Conservation (phyloP, 2,329 filamentous ascomycete genomes). For the Microdochium bolleyi region DNA sequence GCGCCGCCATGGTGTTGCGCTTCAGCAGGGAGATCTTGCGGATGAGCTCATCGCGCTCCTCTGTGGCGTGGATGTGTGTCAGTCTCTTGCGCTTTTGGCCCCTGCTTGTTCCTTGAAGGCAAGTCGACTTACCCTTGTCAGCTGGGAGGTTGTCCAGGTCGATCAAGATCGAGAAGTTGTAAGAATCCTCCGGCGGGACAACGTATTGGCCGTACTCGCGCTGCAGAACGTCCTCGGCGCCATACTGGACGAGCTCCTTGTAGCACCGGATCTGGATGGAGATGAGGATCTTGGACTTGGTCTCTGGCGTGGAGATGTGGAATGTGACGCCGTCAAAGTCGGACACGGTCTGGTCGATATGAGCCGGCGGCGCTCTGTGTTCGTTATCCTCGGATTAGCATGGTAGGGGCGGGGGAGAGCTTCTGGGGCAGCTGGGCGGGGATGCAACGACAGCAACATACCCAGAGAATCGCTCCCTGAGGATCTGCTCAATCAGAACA, state of each 20-base stretch:
- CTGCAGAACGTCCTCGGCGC: conserved; percentile 82
- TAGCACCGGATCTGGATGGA: conserved; percentile 95
- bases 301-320: conserved; percentile 92
- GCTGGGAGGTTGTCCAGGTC: conserved; percentile 82
- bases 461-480: conserved; percentile 92
- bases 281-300: conserved; percentile 88
- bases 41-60: conserved; percentile 79
- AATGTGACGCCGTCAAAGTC: conserved; percentile 99
- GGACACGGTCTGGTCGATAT: conserved; percentile 96
- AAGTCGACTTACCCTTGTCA: conserved; percentile 52
- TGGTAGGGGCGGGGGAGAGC: conserved; percentile 8
- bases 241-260: conserved; percentile 84
- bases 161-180: conserved; percentile 89
- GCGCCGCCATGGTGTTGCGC: conserved; percentile 97
- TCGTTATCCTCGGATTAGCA: background rate
- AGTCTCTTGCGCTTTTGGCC: background rate
- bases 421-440: background rate
- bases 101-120: background rate
- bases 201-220: conserved; percentile 94
- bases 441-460: conserved; percentile 29
- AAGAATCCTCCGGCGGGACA: conserved; percentile 77
- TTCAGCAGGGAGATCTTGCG: conserved; percentile 85
- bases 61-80: conserved; percentile 30
- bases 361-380: conserved; percentile 68
- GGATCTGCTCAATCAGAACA: conserved; percentile 89